phyloP scores from a whole-genome alignment of 768 basidiomycete genomes.

The Kwoniella heveanensis region DNA sequence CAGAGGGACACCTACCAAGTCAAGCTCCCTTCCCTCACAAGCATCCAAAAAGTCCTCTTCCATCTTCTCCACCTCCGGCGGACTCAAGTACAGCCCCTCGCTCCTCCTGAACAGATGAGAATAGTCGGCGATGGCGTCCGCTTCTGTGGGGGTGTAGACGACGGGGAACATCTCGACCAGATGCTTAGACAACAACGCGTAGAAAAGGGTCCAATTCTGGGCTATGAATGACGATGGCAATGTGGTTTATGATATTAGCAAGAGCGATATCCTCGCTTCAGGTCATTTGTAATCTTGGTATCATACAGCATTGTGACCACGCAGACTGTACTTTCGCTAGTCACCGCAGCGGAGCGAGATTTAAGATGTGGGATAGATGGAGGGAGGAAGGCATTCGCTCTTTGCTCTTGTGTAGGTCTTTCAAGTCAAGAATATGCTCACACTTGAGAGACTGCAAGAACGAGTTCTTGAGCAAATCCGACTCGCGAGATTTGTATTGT shows the following conservation, averaged over 20 bases:
- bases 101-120: slow-evolving; percentile 77
- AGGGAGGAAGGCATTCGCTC: no score
- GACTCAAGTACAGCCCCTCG: slow-evolving; percentile 73
- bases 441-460: slow-evolving; percentile 59
- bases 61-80: slow-evolving; percentile 67
- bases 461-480: slow-evolving; percentile 67
- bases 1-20: slow-evolving; percentile 33
- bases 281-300: no score
- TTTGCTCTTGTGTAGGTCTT: no score
- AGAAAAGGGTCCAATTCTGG: slow-evolving; percentile 69
- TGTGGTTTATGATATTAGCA: no score
- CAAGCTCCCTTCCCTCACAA: slow-evolving; percentile 46
- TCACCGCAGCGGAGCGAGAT: no score
- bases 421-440: no score
- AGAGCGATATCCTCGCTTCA: no score
- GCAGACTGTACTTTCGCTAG: no score
- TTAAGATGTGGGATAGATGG: no score
- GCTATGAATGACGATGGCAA: slow-evolving; percentile 21
- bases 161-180: slow-evolving; percentile 62
- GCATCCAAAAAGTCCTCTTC: slow-evolving; percentile 73
- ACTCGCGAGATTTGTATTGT: slow-evolving; percentile 59
- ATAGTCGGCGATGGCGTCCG: slow-evolving; percentile 78
- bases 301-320: no score
- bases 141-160: slow-evolving; percentile 59
- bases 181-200: slow-evolving; percentile 65